phyloP scores from a whole-genome alignment of 768 basidiomycete species.

The Royoungia palumana region DNA sequence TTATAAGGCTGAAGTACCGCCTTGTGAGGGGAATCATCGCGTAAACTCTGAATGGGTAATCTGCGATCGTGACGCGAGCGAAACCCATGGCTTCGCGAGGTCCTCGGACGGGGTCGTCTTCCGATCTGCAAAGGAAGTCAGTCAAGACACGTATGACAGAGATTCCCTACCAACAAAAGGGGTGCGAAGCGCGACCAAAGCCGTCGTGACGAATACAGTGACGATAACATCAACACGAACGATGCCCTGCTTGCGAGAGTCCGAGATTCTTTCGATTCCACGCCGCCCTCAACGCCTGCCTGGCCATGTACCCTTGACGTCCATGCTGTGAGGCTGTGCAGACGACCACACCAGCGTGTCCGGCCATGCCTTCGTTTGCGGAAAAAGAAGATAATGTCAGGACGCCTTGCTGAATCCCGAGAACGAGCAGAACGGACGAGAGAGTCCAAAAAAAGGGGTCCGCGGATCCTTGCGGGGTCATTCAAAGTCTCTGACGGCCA shows the following conservation, averaged over 20 bases:
- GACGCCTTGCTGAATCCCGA: conserved; percentile 39
- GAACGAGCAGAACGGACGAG: conserved; percentile 49
- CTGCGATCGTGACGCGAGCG: conserved; percentile 26
- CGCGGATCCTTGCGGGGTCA: conserved; percentile 38
- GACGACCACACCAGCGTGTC: conserved; percentile 90
- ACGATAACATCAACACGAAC: conserved; percentile 46
- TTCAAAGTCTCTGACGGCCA: conserved; percentile 25
- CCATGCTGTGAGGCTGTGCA: conserved; percentile 79
- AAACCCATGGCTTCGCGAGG: conserved; percentile 62
- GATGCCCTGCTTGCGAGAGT: conserved; percentile 54
- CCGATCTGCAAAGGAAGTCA: conserved; percentile 5
- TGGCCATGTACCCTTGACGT: conserved; percentile 73
- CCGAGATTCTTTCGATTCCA: conserved; percentile 84
- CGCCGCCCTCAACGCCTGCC: conserved; percentile 49
- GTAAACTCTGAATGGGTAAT: conserved; percentile 41
- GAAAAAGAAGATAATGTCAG: conserved; percentile 58
- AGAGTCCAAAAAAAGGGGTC: conserved; percentile 70
- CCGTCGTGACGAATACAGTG: not conserved
- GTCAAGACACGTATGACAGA: not conserved
- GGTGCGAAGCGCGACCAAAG: conserved; percentile 10
- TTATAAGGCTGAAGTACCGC: conserved; percentile 75
- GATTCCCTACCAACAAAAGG: conserved; percentile 1
- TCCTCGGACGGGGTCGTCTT: conserved; percentile 64
- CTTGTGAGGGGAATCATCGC: conserved; percentile 50
- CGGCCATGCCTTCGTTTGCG: conserved; percentile 59